Conservation (phyloP, 352 stramenopile species). For the Plasmopara muralis region DNA sequence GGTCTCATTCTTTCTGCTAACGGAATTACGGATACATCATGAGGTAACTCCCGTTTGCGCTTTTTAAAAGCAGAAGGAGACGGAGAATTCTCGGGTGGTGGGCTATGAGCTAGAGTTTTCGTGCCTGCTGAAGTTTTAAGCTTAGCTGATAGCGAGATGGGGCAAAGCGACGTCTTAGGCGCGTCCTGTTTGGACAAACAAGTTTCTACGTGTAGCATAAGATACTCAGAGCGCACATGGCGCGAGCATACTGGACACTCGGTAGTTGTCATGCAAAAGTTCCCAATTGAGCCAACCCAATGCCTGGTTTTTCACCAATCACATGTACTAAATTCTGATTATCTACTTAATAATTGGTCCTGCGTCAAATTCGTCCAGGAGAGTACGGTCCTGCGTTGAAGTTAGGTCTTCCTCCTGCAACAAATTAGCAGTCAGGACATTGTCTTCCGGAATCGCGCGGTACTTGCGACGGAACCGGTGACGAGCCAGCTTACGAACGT, state of each 20-base stretch:
- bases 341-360: conserved; percentile 15
- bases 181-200: conserved; percentile 39
- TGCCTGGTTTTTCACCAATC: conserved; percentile 14
- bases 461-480: conserved; percentile 31
- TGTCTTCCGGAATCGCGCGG: conserved; percentile 30
- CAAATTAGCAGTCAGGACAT: conserved; percentile 25
- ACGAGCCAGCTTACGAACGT: conserved; percentile 18
- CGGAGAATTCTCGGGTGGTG: conserved; percentile 5
- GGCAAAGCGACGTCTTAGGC: conserved; percentile 11
- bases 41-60: conserved; percentile 30
- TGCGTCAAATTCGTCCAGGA: conserved; percentile 29
- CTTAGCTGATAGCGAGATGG: conserved; percentile 13
- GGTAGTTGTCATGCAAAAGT: conserved; percentile 24
- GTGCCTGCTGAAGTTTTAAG: conserved; percentile 6
- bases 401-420: conserved; percentile 27
- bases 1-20: conserved; percentile 76
- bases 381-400: conserved; percentile 20
- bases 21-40: conserved; percentile 30
- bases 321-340: conserved; percentile 7
- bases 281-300: too few relatives aligned
- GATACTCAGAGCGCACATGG: conserved; percentile 67
- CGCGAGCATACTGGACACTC: conserved; percentile 72
- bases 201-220: conserved; percentile 63
- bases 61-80: conserved; percentile 35
- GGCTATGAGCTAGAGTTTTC: conserved; percentile 11